Evolutionary conservation across 495 filamentous ascomycete species (phyloP).

Genomic region (Trichodelitschia bisporula): DNA sequence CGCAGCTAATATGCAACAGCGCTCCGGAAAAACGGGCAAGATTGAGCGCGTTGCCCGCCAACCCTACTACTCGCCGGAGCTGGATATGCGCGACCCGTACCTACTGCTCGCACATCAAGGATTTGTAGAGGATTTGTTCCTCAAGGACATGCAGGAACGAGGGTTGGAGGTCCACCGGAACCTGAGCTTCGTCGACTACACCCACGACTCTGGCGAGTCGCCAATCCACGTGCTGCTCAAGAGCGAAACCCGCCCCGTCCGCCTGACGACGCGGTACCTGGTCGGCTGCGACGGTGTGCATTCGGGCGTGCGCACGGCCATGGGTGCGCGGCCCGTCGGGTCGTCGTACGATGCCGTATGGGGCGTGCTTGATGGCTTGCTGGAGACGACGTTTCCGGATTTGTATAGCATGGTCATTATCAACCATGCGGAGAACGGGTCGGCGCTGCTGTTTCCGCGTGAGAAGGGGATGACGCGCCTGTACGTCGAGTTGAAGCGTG

Average conservation of each 20-base stretch:
- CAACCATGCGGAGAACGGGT: constrained; percentile 37
- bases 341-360: constrained; percentile 39
- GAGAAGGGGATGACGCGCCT: constrained; percentile 51
- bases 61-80: constrained; percentile 43
- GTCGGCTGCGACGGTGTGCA: constrained; percentile 14
- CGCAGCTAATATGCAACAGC: constrained; percentile 10
- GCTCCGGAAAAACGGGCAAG: constrained; percentile 28
- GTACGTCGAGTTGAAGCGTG: constrained; percentile 52
- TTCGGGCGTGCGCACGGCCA: constrained; percentile 27
- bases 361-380: constrained; percentile 56
- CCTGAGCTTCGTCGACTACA: constrained; percentile 17
- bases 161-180: constrained; percentile 31
- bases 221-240: too few relatives aligned
- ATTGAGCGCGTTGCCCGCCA: constrained; percentile 40
- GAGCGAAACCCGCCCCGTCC: too few relatives aligned
- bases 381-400: constrained; percentile 55
- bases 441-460: constrained; percentile 53
- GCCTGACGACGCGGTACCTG: constrained; percentile 7
- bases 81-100: constrained; percentile 46
- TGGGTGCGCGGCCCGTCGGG: constrained; percentile 37
- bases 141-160: constrained; percentile 33
- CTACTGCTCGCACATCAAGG: constrained; percentile 53
- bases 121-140: constrained; percentile 42
- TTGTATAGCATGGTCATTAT: constrained; percentile 47
- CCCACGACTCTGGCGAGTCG: too few relatives aligned